These are phyloP conservation scores for Colletotrichum orbiculare DNA, from an alignment of 2,329 filamentous ascomycete species.

Conservation along the genomic window DNA sequence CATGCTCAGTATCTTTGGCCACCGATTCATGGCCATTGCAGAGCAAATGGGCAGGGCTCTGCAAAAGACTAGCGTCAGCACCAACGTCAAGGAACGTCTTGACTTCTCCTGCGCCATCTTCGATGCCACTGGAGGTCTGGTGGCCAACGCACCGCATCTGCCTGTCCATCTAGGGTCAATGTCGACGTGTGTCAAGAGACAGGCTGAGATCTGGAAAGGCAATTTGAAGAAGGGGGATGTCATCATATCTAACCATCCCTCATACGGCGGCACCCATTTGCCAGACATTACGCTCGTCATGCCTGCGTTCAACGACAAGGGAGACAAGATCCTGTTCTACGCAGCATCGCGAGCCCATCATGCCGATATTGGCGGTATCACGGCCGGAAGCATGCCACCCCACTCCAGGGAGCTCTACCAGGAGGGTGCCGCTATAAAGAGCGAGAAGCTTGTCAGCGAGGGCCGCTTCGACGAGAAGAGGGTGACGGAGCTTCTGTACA, in stretches of 20 bases:
- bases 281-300: slow-evolving; percentile 86
- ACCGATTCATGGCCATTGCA: slow-evolving; percentile 87
- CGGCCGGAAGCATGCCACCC: slow-evolving; percentile 84
- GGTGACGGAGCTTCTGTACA: slow-evolving; percentile 77
- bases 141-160: slow-evolving; percentile 83
- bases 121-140: slow-evolving; percentile 78
- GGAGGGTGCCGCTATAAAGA: slow-evolving; percentile 72
- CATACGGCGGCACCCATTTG: slow-evolving; percentile 84
- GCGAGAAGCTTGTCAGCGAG: slow-evolving; percentile 78
- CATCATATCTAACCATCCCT: slow-evolving; percentile 85
- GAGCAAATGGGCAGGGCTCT: slow-evolving; percentile 85
- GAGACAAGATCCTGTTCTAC: slow-evolving; percentile 82
- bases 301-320: slow-evolving; percentile 74
- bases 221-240: slow-evolving; percentile 83
- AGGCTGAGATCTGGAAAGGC: slow-evolving; percentile 82
- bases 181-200: slow-evolving; percentile 82
- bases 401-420: slow-evolving; percentile 73
- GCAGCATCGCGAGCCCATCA: slow-evolving; percentile 84
- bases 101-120: slow-evolving; percentile 88
- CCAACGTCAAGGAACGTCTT: slow-evolving; percentile 84
- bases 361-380: slow-evolving; percentile 85
- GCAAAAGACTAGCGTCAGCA: slow-evolving; percentile 84
- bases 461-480: slow-evolving; percentile 83
- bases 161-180: slow-evolving; percentile 86
- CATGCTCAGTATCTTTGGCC: slow-evolving; percentile 82